phyloP scores from a whole-genome alignment of 129 eudicot species.

The Lactuca sativa region DNA sequence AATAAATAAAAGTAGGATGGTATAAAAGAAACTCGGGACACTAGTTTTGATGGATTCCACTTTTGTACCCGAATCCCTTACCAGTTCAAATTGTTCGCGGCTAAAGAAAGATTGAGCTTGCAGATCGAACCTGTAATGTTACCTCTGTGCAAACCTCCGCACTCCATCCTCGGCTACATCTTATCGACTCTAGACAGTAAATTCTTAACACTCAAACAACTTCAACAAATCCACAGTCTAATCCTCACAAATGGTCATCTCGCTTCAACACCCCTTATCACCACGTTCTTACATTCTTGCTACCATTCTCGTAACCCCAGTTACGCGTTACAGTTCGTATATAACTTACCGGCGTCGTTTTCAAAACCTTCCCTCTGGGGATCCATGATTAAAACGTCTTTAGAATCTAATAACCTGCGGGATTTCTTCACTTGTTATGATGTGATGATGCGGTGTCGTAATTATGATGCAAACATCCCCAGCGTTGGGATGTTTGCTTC shows the following conservation, averaged over 20 bases:
- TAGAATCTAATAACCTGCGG: conserved; percentile 24
- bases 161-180: conserved; percentile 28
- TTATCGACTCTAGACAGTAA: conserved; percentile 20
- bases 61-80: neutral
- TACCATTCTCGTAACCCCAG: conserved; percentile 25
- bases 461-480: conserved; percentile 11
- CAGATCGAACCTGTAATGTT: conserved; percentile 26
- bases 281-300: conserved; percentile 35
- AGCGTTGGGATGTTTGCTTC: conserved; percentile 22
- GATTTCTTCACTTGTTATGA: conserved; percentile 29
- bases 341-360: conserved; percentile 31
- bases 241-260: conserved; percentile 33
- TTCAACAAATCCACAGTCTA: conserved; percentile 45
- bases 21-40: too few relatives aligned
- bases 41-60: too few relatives aligned
- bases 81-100: conserved; percentile 16
- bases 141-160: conserved; percentile 15
- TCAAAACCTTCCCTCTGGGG: conserved; percentile 41
- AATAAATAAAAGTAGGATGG: too few relatives aligned
- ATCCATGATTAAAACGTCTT: conserved; percentile 30
- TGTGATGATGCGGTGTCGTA: conserved; percentile 30
- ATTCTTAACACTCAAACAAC: conserved; percentile 32
- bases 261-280: conserved; percentile 32
- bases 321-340: conserved; percentile 33
- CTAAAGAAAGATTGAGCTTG: neutral